Percentiles rank a stretch among this genome's conserved stretches.
Conservation (phyloP, 169 alveolate genomes). For the Cryptosporidium sp. region DNA sequence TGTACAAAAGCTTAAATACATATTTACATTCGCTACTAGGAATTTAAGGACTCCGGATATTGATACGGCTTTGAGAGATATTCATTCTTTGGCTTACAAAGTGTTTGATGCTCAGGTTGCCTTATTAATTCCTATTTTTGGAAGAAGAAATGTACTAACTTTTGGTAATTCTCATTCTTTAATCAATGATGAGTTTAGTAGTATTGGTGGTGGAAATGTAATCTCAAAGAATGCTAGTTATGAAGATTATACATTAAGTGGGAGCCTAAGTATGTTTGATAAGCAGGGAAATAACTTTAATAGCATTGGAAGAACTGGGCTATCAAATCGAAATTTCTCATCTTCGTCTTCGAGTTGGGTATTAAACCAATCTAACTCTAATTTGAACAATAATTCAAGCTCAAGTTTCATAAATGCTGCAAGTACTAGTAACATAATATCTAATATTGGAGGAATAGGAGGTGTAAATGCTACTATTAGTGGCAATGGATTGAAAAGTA, state of each 20-base stretch:
- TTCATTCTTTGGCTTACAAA: slow-evolving; percentile 78
- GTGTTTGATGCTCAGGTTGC: slow-evolving; percentile 78
- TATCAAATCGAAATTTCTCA: background rate
- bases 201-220: background rate
- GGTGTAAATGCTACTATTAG: no score
- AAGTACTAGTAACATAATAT: no score
- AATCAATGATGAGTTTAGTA: background rate
- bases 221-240: background rate
- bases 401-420: background rate
- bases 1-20: slow-evolving; percentile 41
- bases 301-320: background rate
- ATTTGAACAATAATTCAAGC: background rate
- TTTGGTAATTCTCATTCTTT: slow-evolving; percentile 1
- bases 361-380: background rate
- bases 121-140: slow-evolving; percentile 78
- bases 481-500: background rate
- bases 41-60: slow-evolving; percentile 58
- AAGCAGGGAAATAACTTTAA: background rate
- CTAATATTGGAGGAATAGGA: background rate
- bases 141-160: slow-evolving; percentile 56
- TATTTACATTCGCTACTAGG: slow-evolving; percentile 50
- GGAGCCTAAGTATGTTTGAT: background rate
- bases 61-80: slow-evolving; percentile 44
- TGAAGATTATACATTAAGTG: background rate
- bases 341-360: background rate